Base-by-base conservation (phyloP, 23 red algal species). In the Gracilaria vermiculophylla region DNA sequence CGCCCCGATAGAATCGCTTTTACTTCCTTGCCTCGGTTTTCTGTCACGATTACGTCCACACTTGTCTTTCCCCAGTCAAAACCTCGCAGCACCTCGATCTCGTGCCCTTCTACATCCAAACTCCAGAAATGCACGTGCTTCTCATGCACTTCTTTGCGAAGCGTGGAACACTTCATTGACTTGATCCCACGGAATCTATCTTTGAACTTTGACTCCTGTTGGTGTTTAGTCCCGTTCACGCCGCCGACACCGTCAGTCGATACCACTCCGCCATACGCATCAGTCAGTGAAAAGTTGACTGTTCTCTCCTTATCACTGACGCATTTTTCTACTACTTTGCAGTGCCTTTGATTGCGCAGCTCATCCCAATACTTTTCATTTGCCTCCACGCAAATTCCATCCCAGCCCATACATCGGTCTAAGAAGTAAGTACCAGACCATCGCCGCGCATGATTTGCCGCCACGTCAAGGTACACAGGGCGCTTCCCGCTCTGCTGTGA, bases 41-140 rank as follows among this genome's bases (percentile, higher is more conserved):
- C 88, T 57, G 64, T 74, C 77, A 80, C 66, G 69, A 91, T 81
- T 24, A 91, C 88, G 40, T 91, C 77, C n/a, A 91, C 78, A 35
- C 35, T 69, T 5, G 77, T 80, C 28, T 82, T 67, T 4, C 57
- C 21, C 88, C 88, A 91, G 77, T 91, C 88, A 25, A 91, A 69
- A 20, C 88, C 76, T 19, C 51, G 53, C 88, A 91, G 67, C 25
- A 91, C 62, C 5, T 57, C 50, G 11, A 69, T 19, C 62, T 91
- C 88, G 52, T 91, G 88, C 14, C 88, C 88, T 37, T 91, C 88
- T 16, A 91, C 72, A 82, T 91, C 88, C 27, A 91, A 53, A 23
- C 88, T 91, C 76, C 78, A 66, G 57, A 81, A 91, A 25, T 65
- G 58, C 21, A 85, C 64, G 21, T 66, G 58, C n/a, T 69, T 69